Base-by-base conservation (phyloP, 805 yeast genomes). In the Hanseniaspora pseudoguilliermondii region DNA sequence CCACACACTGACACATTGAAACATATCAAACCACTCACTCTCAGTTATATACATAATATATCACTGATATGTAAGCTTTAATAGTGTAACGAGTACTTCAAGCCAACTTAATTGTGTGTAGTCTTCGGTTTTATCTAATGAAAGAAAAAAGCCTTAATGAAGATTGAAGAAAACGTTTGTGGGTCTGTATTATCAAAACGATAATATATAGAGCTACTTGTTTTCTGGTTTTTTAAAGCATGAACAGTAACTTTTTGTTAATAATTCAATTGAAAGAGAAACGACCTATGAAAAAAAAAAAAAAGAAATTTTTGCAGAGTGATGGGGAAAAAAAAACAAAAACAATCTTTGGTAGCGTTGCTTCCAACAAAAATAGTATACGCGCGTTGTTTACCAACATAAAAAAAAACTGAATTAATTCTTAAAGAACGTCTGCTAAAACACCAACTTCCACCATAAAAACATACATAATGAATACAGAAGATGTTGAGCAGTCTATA, bases 1-100 rank as follows among this genome's bases (percentile, higher is more conserved):
- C 60, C 62, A 69, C 71, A 66, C 67, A 67, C 59, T 61, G 71
- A 67, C 71, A 67, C 71, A 67, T 67, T 64, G 49, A 34, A 50
- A 47, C 39, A 47, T 43, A 55, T 55, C 55, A 53, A 35, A 49
- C 51, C 53, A 55, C 55, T 47, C 15, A 36, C 44, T 41, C 29
- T n/a, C 25, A 40, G 23, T 40, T 20, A 40, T 11, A 16, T 18
- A 32, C 35, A 32, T 32, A 27, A 27, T 15, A 44, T 16, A 16
- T 29, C 32, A 6, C 34, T 29, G 18, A 16, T 44, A 13, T 9
- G 16, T n/a, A 44, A 44, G 34, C 39, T 36, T 25, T 36, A 25
- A 47, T 18, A 35, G 23, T 20, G 13, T 10, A 35, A 16, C 25
- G 35, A 32, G 15, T 27, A 27, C 18, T n/a, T 23, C 58, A 56